Base-by-base conservation (phyloP, 805 yeast species). In the Starmerella potacharoeniae region DNA sequence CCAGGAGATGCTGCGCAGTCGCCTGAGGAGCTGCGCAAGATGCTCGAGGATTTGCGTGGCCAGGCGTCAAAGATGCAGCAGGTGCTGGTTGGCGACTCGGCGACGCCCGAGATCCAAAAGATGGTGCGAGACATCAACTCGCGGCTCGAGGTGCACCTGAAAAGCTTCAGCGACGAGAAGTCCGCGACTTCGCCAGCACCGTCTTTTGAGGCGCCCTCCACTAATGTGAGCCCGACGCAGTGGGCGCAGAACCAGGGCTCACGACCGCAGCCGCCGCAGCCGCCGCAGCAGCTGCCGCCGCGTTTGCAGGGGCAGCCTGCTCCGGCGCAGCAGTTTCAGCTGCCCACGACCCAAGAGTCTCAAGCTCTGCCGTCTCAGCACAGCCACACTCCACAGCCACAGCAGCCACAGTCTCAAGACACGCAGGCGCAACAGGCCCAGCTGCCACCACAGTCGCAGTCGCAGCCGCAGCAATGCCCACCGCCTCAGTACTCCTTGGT, bases 21-120 rank as follows among this genome's bases (percentile, higher is more conserved):
- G 14, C 31, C 52, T 2, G 42, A 17, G 28, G 45, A 39, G 11
- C 46, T 53, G 22, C 46, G 41, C 5, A 29, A 49, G 16, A 33
- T 44, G 6, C 34, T 53, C 5, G 44, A 42, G 28, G 56, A 51
- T 1, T 30, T 54, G 6, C 53, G 46, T 16, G 28, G 14, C 14
- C 44, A 52, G 31, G 53, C 57, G 14, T 22, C 42, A 6, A 35
- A 37, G 34, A 52, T 41, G 7, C 57, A 57, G 42, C 28, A 41
- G 13, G 16, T 28, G 31, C 37, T 55, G 50, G 5, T n/a, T 10
- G 13, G 47, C 16, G 39, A 34, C 30, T 13, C 36, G 7, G 47
- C 47, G 37, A 43, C 54, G 5, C 14, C 57, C 6, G 40, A 46
- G 42, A 34, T 54, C 14, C 48, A 28, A 6, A n/a, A 33, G 30